Conservation (phyloP, 2,329 filamentous ascomycete species). For the Fulvia fulva region DNA sequence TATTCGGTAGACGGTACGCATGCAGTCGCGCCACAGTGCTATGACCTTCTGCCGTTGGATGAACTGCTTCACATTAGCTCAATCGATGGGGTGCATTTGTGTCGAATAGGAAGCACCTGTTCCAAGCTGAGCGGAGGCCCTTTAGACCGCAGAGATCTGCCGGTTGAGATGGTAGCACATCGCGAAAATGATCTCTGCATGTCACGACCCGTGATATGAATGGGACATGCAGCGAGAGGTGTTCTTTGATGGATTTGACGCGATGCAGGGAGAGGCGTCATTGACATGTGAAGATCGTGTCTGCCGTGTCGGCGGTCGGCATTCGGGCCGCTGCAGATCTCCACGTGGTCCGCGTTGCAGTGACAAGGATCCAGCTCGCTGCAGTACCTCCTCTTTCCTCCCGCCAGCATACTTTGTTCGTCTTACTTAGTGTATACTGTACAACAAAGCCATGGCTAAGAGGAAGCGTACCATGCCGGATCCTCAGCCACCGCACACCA, state of each 20-base stretch:
- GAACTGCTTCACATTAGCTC: constrained; percentile 36
- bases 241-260: no score
- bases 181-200: constrained; percentile 8
- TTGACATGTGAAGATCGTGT: neutral
- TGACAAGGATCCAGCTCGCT: neutral
- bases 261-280: neutral
- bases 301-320: neutral
- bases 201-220: neutral
- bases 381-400: neutral
- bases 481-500: neutral
- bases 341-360: neutral
- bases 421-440: neutral
- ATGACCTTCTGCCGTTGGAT: constrained; percentile 47
- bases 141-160: constrained; percentile 30
- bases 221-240: no score
- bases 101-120: constrained; percentile 27
- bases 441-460: constrained; percentile 14
- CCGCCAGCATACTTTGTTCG: neutral
- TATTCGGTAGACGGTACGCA: constrained; percentile 40
- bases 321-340: neutral
- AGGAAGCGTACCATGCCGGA: constrained; percentile 9
- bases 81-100: neutral
- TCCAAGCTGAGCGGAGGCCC: constrained; percentile 34
- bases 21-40: constrained; percentile 46
- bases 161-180: constrained; percentile 31